A percentile compares a stretch with the other conserved stretches of the same genome.
Evolutionary conservation across 2,329 filamentous ascomycete species (phyloP).

Genomic region (Penicillium sp.): DNA sequence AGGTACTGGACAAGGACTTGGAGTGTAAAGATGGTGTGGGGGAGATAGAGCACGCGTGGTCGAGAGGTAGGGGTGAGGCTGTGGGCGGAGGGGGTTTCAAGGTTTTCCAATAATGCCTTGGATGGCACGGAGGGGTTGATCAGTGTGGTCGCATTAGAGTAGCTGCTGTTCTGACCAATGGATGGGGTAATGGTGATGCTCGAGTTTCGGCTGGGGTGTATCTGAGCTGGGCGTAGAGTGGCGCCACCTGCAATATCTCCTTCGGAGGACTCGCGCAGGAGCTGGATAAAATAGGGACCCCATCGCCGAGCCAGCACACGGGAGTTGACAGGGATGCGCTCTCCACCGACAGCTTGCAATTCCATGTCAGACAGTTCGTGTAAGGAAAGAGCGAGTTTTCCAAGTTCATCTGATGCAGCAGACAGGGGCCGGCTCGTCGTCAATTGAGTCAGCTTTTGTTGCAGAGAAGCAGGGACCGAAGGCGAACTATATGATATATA

Average conservation of each 20-base stretch:
- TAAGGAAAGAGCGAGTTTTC: conserved; percentile 75
- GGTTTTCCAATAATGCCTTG: conserved; percentile 43
- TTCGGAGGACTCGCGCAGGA: conserved; percentile 78
- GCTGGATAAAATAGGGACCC: conserved; percentile 94
- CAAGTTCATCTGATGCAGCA: conserved; percentile 80
- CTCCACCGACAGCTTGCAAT: conserved; percentile 86
- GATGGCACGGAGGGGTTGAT: conserved; percentile 37
- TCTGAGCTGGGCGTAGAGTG: conserved; percentile 68
- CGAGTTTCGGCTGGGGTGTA: conserved; percentile 72
- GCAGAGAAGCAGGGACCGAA: conserved; percentile 60
- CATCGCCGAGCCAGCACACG: conserved; percentile 84
- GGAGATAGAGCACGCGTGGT: conserved; percentile 86
- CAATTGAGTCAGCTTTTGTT: conserved; percentile 53
- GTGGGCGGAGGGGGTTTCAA: conserved; percentile 59
- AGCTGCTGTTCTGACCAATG: conserved; percentile 44
- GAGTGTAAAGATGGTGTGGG: conserved; percentile 86
- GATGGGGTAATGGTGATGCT: conserved; percentile 80
- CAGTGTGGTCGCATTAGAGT: conserved; percentile 49
- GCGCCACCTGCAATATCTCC: conserved; percentile 72
- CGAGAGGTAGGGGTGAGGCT: conserved; percentile 64
- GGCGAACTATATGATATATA: conserved; percentile 83
- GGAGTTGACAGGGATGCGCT: conserved; percentile 92
- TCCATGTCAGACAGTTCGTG: conserved; percentile 97
- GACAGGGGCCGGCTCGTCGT: conserved; percentile 76
- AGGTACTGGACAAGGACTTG: conserved; percentile 90